Base-by-base conservation (phyloP, 2,329 filamentous ascomycete species). In the Sordariomycetes sp. region DNA sequence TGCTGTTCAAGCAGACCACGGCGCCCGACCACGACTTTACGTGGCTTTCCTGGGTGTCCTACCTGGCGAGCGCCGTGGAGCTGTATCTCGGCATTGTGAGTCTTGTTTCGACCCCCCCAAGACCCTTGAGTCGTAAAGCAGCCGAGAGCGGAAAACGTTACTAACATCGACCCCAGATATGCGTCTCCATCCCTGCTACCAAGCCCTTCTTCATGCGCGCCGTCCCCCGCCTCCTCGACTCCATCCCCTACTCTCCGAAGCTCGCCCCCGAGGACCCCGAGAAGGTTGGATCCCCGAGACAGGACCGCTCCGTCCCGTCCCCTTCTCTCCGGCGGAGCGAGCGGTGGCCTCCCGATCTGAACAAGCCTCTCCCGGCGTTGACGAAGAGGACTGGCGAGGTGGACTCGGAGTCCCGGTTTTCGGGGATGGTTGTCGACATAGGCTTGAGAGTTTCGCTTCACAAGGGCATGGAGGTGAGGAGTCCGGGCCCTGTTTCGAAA, bases 161-260 rank as follows among this genome's bases (percentile, higher is more conserved):
- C 18, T 32, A 24, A 34, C 52, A 54, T 1, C 16, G 10, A 7
- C 25, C 8, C 8, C 28, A 55, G 54, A 73, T 76, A 54, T 76
- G 73, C 60, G 74, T 74, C 40, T 76, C 74, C 2, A 66, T 75
- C 16, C 74, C 75, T 2, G 72, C 74, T 6, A 73, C 72, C 8
- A 76, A 74, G 56, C 74, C 73, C 1, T 76, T 77, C 64, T 75
- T 76, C 60, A 63, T 66, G n/a, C 65, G 64, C 14, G 70, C 71
- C 60, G 62, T 74, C 16, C 71, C 72, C 3, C 62, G 59, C 12
- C 32, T 70, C 35, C 60, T 71, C 20, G 63, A 60, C 40, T 52
- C 59, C 11, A 54, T 16, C 12, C 43, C 51, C 5, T 54, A 35
- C 18, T 56, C 32, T 22, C 52, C 58, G 4, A 25, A 55, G 35